Base-by-base conservation (phyloP, 2,329 filamentous ascomycete genomes). In the Thelonectria discophora region DNA sequence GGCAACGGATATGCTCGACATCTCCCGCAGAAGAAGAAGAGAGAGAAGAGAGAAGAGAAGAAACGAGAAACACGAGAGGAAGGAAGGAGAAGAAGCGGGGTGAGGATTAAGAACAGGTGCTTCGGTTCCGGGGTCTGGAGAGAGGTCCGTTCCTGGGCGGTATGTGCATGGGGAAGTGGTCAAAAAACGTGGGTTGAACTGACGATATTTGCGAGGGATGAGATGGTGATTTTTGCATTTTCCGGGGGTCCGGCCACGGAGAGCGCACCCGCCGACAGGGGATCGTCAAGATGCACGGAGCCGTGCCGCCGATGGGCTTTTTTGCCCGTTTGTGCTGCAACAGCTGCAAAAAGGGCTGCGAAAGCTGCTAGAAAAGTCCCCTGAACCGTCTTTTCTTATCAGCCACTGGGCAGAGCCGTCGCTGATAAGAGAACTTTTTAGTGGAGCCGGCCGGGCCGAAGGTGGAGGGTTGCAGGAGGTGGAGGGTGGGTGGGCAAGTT, bases 221-320 rank as follows among this genome's bases (percentile, higher is more conserved):
- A 55, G 27, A 32, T 55, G 51, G 46, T 55, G 58, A 52, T 47
- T 55, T 55, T 30, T 30, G 27, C 42, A 55, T 60, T 60, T 60
- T 60, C 58, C 48, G 51, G 56, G 54, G 58, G 58, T 24, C 58
- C 58, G 58, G 58, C 58, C 34, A 40, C 52, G 58, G 58, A 60
- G 58, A 60, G 54, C 43, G 51, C 27, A 47, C 39, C 49, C 57
- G 46, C 43, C 45, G 47, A 21, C 42, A 18, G 45, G 56, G 51
- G 58, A 46, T 51, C 50, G 37, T 45, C 37, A 47, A 34, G 21
- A 11, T 20, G 37, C 43, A 51, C 52, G 53, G 46, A 46, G 40
- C 58, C 52, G 58, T 46, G 46, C 32, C 47, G 58, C 47, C 52
- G 48, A 58, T 30, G 30, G 20, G 7, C 6, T 24, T 24, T 24